Conservation (phyloP, 2,329 filamentous ascomycete species). For the Pseudogymnoascus sp. region DNA sequence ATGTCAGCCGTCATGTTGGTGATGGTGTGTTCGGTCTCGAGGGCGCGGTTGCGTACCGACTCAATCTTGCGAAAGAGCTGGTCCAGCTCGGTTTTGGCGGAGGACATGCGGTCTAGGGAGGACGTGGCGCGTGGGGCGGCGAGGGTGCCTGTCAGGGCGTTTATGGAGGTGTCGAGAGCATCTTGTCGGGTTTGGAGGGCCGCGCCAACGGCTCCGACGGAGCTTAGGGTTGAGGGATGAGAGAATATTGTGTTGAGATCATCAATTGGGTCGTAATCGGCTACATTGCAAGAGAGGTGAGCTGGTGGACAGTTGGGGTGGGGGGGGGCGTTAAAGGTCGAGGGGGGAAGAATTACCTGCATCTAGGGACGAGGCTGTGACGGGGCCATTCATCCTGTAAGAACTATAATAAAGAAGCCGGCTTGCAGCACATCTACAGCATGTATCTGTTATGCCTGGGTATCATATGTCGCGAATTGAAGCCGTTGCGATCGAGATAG, state of each 20-base stretch:
- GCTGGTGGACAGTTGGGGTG: slow-evolving; percentile 9
- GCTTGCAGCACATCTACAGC: not conserved
- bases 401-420: not conserved
- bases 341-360: slow-evolving; percentile 22
- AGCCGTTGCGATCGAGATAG: not conserved
- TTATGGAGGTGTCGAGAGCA: slow-evolving; percentile 73
- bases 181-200: slow-evolving; percentile 68
- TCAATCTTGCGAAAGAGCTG: slow-evolving; percentile 93
- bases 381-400: slow-evolving; percentile 25
- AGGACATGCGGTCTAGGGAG: slow-evolving; percentile 83
- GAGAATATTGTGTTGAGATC: slow-evolving; percentile 93
- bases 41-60: slow-evolving; percentile 76
- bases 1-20: slow-evolving; percentile 99
- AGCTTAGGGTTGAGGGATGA: slow-evolving; percentile 74
- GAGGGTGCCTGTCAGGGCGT: slow-evolving; percentile 57
- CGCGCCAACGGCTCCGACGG: slow-evolving; percentile 64
- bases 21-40: slow-evolving; percentile 90
- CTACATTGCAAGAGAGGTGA: slow-evolving; percentile 31
- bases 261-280: slow-evolving; percentile 84
- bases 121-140: slow-evolving; percentile 82
- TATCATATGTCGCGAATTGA: slow-evolving; percentile 1
- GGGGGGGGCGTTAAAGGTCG: not conserved
- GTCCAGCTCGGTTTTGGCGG: slow-evolving; percentile 80
- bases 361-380: slow-evolving; percentile 25
- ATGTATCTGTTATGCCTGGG: not conserved